Percentiles rank a stretch among this genome's conserved stretches.
phyloP scores from a whole-genome alignment of 176 grass and related monocot species.

The Zoysia pacifica region DNA sequence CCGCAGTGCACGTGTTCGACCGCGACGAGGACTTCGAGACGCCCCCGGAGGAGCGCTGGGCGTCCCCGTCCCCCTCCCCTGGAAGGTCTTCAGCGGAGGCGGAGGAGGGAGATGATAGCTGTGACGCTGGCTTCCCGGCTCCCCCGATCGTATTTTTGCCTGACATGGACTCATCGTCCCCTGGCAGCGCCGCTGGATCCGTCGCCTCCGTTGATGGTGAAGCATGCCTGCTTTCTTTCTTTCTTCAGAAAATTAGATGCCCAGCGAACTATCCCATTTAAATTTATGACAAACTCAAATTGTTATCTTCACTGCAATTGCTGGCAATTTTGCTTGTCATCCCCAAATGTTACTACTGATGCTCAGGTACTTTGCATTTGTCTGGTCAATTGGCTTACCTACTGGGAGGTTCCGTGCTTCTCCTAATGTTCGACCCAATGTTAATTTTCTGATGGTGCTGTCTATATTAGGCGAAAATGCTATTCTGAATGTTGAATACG shows the following conservation, averaged over 20 bases:
- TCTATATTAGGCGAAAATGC: too few species aligned
- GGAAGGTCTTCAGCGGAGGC: constrained; percentile 17
- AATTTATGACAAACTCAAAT: neutral
- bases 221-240: neutral
- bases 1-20: constrained; percentile 86
- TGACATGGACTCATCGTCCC: constrained; percentile 65
- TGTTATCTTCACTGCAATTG: constrained; percentile 10
- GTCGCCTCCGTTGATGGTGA: constrained; percentile 73
- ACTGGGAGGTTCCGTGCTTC: too few species aligned
- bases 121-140: constrained; percentile 34
- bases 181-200: constrained; percentile 72
- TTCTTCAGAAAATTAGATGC: neutral
- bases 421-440: neutral
- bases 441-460: too few species aligned
- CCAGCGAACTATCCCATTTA: neutral
- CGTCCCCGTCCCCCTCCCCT: constrained; percentile 17
- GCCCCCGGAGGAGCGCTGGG: constrained; percentile 46
- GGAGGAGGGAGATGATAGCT: constrained; percentile 48
- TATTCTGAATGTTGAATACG: constrained; percentile 13
- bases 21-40: constrained; percentile 84
- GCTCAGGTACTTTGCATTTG: constrained; percentile 11
- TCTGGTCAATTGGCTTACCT: neutral
- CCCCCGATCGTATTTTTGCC: constrained; percentile 45
- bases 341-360: neutral
- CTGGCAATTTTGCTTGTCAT: neutral